Percentiles rank a stretch among this genome's conserved stretches.
Conservation (phyloP, 2,329 filamentous ascomycete genomes). For the Hymenoscyphus scutula region DNA sequence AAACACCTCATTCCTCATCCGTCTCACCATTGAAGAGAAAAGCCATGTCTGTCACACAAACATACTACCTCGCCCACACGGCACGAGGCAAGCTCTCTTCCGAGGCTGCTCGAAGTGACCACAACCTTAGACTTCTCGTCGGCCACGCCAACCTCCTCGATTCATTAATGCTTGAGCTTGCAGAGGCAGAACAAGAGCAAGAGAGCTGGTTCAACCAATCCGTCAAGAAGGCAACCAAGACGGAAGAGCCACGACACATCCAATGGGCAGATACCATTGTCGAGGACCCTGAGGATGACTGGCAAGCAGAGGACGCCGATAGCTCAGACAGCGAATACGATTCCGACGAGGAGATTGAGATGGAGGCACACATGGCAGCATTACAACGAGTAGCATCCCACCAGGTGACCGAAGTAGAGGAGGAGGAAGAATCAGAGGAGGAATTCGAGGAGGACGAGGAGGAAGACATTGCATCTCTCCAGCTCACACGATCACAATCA, state of each 20-base stretch:
- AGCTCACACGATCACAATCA: constrained; percentile 66
- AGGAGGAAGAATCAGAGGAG: constrained; percentile 37
- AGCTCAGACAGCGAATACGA: constrained; percentile 48
- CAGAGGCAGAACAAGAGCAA: constrained; percentile 92
- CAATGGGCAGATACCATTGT: constrained; percentile 82
- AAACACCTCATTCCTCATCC: constrained; percentile 23
- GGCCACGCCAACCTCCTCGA: constrained; percentile 98
- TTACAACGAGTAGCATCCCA: constrained; percentile 47
- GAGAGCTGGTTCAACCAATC: constrained; percentile 98
- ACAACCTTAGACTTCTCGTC: constrained; percentile 92
- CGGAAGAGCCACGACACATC: constrained; percentile 64
- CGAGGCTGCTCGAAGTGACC: constrained; percentile 86
- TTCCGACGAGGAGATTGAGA: constrained; percentile 55
- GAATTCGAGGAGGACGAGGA: constrained; percentile 46
- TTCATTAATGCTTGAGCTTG: constrained; percentile 85
- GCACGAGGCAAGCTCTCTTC: constrained; percentile 92
- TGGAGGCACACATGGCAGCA: constrained; percentile 49
- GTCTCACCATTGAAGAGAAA: constrained; percentile 52
- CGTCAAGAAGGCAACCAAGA: constrained; percentile 68
- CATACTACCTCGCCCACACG: constrained; percentile 97
- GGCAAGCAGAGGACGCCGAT: constrained; percentile 62
- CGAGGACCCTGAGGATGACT: constrained; percentile 72
- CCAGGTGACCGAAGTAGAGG: constrained; percentile 30
- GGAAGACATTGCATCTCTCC: constrained; percentile 63
- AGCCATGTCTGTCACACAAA: constrained; percentile 97